phyloP scores from a whole-genome alignment of 148 eudicot genomes.

The Chenopodium quinoa region DNA sequence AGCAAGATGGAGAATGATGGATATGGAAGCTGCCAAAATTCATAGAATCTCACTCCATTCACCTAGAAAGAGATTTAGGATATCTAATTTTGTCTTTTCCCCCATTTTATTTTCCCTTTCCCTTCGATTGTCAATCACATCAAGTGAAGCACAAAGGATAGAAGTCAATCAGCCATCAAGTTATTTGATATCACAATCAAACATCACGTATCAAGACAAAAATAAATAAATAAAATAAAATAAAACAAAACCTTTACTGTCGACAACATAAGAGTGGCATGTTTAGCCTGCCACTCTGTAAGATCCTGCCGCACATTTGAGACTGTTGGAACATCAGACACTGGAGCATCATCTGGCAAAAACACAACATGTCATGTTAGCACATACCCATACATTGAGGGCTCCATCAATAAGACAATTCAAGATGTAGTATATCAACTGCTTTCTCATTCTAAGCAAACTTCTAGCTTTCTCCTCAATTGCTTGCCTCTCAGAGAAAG shows the following conservation, averaged over 20 bases:
- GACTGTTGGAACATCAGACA: slow-evolving; percentile 80
- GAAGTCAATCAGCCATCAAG: neutral
- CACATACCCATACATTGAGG: neutral
- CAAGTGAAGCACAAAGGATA: neutral
- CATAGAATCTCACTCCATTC: neutral
- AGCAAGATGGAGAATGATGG: neutral
- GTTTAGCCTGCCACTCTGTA: slow-evolving; percentile 86
- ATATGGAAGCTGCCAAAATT: neutral
- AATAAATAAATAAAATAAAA: too few relatives aligned
- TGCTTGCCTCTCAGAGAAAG: neutral
- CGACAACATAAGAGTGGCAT: slow-evolving; percentile 82
- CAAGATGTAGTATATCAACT: neutral
- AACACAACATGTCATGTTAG: slow-evolving; percentile 20
- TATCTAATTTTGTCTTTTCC: neutral
- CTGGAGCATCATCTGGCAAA: slow-evolving; percentile 71
- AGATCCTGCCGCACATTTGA: slow-evolving; percentile 97
- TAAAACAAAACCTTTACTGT: slow-evolving; percentile 65
- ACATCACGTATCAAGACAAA: neutral
- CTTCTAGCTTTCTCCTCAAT: neutral
- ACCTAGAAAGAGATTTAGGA: neutral
- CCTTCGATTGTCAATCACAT: neutral
- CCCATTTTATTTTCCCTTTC: neutral
- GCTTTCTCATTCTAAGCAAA: neutral
- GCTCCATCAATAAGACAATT: neutral
- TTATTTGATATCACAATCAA: neutral